Percentiles rank a stretch among this genome's conserved stretches.
These are phyloP conservation scores for Arthrinium phaeospermum DNA, from an alignment of 2,329 filamentous ascomycete genomes.

Conservation along the genomic window DNA sequence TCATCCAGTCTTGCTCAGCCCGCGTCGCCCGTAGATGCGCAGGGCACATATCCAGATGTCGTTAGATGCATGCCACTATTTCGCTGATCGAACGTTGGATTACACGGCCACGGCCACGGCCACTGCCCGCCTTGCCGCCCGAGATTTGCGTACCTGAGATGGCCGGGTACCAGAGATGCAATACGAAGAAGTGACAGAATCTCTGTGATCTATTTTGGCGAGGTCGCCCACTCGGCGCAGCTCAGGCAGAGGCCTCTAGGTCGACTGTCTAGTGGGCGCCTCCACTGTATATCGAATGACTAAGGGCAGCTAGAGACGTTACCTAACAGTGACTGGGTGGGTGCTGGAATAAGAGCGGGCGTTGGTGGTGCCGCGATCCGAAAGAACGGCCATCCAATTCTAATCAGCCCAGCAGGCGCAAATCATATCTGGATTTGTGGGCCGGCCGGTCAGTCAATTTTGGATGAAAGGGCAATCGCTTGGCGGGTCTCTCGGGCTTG, in stretches of 20 bases:
- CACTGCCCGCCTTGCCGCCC: no score
- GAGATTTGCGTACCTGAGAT: not conserved
- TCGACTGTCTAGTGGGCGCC: not conserved
- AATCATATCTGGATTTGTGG: not conserved
- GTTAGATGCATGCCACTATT: not conserved
- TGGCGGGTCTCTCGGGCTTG: not conserved
- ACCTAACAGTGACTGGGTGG: not conserved
- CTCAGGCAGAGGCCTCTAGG: not conserved
- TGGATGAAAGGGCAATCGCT: no score
- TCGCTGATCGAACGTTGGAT: no score
- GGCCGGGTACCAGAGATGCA: not conserved
- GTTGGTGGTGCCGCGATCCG: constrained; percentile 9
- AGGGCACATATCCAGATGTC: not conserved
- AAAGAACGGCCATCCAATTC: not conserved
- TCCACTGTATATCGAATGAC: not conserved
- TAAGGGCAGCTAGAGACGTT: not conserved
- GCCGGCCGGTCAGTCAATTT: not conserved
- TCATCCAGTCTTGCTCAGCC: not conserved
- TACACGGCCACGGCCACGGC: not conserved
- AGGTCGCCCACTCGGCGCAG: not conserved
- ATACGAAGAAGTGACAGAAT: not conserved
- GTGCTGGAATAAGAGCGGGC: not conserved
- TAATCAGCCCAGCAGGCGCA: no score
- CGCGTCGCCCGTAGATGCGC: not conserved
- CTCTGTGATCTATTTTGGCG: not conserved